Conservation (phyloP, 2,329 filamentous ascomycete genomes). For the Trichoderma breve region DNA sequence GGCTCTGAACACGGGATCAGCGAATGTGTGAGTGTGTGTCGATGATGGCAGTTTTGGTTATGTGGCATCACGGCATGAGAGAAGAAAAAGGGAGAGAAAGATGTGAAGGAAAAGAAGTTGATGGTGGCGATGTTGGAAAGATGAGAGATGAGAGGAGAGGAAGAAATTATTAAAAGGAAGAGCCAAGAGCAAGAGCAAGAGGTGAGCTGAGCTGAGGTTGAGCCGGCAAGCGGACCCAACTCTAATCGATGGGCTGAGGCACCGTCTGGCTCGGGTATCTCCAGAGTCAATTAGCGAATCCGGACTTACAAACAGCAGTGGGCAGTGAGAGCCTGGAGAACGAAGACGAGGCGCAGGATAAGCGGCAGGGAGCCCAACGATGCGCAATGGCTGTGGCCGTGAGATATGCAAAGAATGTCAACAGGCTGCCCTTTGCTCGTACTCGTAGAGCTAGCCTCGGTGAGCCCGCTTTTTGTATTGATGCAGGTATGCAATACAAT, state of each 20-base stretch:
- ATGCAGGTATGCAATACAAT: not conserved
- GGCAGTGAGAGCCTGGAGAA: not conserved
- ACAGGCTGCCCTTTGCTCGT: not conserved
- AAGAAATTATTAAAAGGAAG: not conserved
- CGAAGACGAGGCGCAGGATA: not conserved
- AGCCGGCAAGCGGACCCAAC: not conserved
- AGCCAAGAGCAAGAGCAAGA: not conserved
- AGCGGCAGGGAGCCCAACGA: not conserved
- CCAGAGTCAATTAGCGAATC: not conserved
- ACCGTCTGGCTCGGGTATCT: not conserved
- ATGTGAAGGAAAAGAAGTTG: not conserved
- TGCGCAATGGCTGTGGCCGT: not conserved
- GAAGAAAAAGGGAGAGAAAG: not conserved
- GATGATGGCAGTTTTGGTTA: constrained; percentile 1
- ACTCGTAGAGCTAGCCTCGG: not conserved
- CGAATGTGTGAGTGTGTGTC: not conserved
- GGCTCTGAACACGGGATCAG: constrained; percentile 21
- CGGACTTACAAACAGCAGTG: not conserved
- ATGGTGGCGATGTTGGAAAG: not conserved
- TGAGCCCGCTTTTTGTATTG: not conserved
- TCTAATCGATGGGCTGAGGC: not conserved
- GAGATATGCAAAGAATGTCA: not conserved
- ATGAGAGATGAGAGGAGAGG: not conserved
- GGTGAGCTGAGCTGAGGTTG: not conserved
- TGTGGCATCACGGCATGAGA: constrained; percentile 3